phyloP scores from a whole-genome alignment of 352 stramenopile species.

The Phytophthora citricola region DNA sequence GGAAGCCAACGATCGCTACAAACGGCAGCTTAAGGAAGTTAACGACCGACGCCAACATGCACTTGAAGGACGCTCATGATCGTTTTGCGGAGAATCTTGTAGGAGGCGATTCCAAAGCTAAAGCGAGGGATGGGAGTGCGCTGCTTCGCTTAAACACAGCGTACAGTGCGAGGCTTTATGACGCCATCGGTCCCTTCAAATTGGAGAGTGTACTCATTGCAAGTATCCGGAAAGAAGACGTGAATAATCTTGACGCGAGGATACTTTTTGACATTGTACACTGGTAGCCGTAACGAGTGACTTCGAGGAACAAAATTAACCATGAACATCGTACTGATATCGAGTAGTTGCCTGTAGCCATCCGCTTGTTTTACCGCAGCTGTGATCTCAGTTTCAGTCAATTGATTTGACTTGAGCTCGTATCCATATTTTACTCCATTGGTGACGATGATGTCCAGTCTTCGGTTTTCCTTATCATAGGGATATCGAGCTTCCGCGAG shows the following conservation, averaged over 20 bases:
- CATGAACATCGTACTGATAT: neutral
- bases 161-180: too few species aligned
- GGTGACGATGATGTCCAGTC: neutral
- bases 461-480: conserved; percentile 2
- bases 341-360: neutral
- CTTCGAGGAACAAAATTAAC: neutral
- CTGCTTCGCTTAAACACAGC: neutral
- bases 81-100: too few species aligned
- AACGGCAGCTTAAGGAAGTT: too few species aligned
- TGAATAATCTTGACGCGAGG: conserved; percentile 15
- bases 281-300: neutral
- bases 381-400: neutral
- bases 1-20: too few species aligned
- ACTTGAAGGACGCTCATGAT: too few species aligned
- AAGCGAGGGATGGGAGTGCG: neutral
- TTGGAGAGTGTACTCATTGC: conserved; percentile 8
- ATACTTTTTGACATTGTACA: neutral
- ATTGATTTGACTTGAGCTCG: conserved; percentile 1
- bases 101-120: too few species aligned
- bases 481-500: conserved; percentile 1
- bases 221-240: conserved; percentile 12
- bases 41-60: too few species aligned
- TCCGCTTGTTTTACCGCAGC: neutral
- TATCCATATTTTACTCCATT: conserved; percentile 1
- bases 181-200: neutral